Evolutionary conservation across 2,329 filamentous ascomycete genomes (phyloP).

Genomic region (Calonectria honghensis): DNA sequence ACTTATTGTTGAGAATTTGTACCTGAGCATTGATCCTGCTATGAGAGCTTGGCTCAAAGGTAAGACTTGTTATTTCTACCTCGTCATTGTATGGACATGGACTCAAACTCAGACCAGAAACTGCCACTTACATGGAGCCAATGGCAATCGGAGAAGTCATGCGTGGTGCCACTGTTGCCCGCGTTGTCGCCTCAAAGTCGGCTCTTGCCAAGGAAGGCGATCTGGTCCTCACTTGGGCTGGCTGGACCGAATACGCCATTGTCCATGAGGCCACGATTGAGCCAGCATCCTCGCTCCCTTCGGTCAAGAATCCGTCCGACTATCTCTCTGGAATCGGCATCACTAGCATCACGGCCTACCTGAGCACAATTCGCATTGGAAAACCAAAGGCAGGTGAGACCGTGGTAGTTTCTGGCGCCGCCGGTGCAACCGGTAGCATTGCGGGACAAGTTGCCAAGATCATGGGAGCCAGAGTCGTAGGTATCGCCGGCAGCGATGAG

Average conservation of each 20-base stretch:
- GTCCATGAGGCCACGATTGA: conserved; percentile 71
- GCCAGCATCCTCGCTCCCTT: conserved; percentile 62
- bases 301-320: conserved; percentile 70
- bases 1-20: neutral
- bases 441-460: conserved; percentile 87
- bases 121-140: neutral
- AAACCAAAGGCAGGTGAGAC: conserved; percentile 81
- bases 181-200: conserved; percentile 76
- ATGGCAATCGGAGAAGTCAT: conserved; percentile 76
- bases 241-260: conserved; percentile 81
- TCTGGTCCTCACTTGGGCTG: conserved; percentile 72
- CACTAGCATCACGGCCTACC: conserved; percentile 85
- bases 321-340: conserved; percentile 77
- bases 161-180: conserved; percentile 77
- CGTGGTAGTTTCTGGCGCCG: conserved; percentile 86
- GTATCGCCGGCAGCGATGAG: conserved; percentile 78
- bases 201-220: conserved; percentile 73
- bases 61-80: neutral
- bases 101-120: neutral
- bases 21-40: neutral
- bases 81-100: too few species aligned
- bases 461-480: conserved; percentile 78
- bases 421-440: conserved; percentile 85
- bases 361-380: conserved; percentile 82
- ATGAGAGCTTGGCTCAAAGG: conserved; percentile 11